Base-by-base conservation (phyloP, 2,329 filamentous ascomycete species). In the Aspergillus quadricinctus region DNA sequence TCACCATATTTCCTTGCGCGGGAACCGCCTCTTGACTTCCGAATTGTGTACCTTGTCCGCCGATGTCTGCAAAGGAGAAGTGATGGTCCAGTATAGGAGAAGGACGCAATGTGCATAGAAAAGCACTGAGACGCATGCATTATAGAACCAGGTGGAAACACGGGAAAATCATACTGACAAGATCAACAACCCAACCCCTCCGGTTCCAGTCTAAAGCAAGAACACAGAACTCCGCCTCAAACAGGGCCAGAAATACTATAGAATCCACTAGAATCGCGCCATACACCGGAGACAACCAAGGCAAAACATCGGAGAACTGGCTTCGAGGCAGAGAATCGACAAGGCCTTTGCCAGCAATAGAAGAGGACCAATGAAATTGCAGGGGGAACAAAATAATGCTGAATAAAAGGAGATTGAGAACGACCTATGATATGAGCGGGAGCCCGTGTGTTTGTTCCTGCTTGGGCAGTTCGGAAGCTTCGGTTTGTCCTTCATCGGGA, bases 391-490 rank as follows among this genome's bases (percentile, higher is more conserved):
- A 48, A 49, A 53, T 35, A 49, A 28, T 9, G 41, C 10, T 28
- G 46, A 28, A 31, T 4, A 23, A 17, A 25, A 25, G 29, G 3
- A 14, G 48, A 14, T 25, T n/a, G 10, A 50, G 21, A 25, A 31
- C 6, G 8, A 37, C 31, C 61, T 55, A 66, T 54, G 63, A 64
- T 37, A 66, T 59, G 21, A 65, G 49, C 4, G 70, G 69, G 4
- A 73, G 58, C 19, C 69, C 70, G 29, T 71, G 65, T 4, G 58
- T 41, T 8, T 56, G 50, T 48, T 72, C 70, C 40, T 65, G 63
- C 62, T 73, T 73, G 28, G 63, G 54, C 9, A 57, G 59, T 4
- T 67, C 64, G 0, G 64, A 59, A 8, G 57, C 57, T 27, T 70
- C 69, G 1, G 56, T 48, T 41, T 70, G 67, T 25, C 55, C 61